Percentiles rank a stretch among this genome's conserved stretches.
These are phyloP conservation scores for Beta vulgaris DNA, from an alignment of 148 eudicot genomes.

Conservation along the genomic window DNA sequence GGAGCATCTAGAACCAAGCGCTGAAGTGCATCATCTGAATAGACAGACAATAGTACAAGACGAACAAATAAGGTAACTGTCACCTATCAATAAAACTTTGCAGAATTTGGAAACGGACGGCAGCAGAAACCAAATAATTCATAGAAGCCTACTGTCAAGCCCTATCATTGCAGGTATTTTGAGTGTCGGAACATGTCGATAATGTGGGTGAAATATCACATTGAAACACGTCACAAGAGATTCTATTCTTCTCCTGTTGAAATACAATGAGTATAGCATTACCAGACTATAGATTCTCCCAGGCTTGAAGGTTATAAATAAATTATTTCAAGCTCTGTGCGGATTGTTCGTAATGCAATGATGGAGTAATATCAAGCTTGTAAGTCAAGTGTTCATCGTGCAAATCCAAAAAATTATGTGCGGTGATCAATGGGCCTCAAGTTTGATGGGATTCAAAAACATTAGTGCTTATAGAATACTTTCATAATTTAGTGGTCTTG, in stretches of 20 bases:
- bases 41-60: neutral
- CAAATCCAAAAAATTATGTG: neutral
- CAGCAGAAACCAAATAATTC: neutral
- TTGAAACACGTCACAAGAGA: neutral
- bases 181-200: neutral
- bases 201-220: neutral
- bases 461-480: too few species aligned
- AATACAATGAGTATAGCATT: neutral
- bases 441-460: too few species aligned
- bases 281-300: neutral
- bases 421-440: neutral
- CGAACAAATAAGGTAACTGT: neutral
- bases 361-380: too few species aligned
- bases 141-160: neutral
- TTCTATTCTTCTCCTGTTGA: neutral
- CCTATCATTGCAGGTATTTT: neutral
- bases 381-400: too few species aligned
- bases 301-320: neutral
- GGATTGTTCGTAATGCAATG: too few species aligned
- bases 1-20: conserved; percentile 66
- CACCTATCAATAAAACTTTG: neutral
- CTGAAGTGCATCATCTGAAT: conserved; percentile 67
- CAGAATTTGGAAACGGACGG: neutral
- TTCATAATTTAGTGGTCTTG: too few species aligned
- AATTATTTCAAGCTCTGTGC: too few species aligned